A percentile compares a stretch with the other conserved stretches of the same genome.
phyloP scores from a whole-genome alignment of 164 flowering plant genomes.

The Cinnamomum chago region DNA sequence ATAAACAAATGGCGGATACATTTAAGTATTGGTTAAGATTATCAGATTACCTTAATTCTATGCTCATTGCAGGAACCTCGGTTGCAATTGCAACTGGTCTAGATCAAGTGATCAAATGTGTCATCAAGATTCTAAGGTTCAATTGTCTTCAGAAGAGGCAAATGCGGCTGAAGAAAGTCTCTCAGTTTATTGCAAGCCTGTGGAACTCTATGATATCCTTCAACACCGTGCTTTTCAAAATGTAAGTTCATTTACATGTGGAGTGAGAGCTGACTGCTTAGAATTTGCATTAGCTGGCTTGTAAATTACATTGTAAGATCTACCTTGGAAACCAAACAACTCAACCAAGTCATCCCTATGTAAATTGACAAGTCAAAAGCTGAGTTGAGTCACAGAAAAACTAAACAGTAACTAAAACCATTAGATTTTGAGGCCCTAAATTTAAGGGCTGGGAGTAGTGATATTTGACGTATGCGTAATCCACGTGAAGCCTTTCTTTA shows the following conservation, averaged over 20 bases:
- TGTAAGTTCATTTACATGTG: constrained; percentile 30
- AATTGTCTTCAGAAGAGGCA: constrained; percentile 70
- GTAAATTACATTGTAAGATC: too few relatives aligned
- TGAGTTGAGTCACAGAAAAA: too few relatives aligned
- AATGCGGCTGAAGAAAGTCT: constrained; percentile 89
- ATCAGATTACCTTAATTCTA: constrained; percentile 11
- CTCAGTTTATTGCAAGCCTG: constrained; percentile 89
- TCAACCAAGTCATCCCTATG: too few relatives aligned
- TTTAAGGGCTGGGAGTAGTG: too few relatives aligned
- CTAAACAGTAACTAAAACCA: too few relatives aligned
- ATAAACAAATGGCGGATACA: not conserved
- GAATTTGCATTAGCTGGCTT: too few relatives aligned
- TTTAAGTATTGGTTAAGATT: constrained; percentile 7
- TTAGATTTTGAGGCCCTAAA: too few relatives aligned
- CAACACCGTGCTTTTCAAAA: constrained; percentile 76
- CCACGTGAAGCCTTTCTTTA: too few relatives aligned
- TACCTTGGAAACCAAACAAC: too few relatives aligned
- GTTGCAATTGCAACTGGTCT: constrained; percentile 39
- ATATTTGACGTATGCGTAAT: too few relatives aligned
- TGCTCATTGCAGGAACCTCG: constrained; percentile 27
- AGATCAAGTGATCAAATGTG: constrained; percentile 52
- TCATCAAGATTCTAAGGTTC: constrained; percentile 71
- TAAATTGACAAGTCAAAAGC: too few relatives aligned
- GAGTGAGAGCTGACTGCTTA: too few relatives aligned
- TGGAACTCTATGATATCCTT: constrained; percentile 91